Conservation (phyloP, 176 grass and related monocot genomes). For the Zea luxurians region DNA sequence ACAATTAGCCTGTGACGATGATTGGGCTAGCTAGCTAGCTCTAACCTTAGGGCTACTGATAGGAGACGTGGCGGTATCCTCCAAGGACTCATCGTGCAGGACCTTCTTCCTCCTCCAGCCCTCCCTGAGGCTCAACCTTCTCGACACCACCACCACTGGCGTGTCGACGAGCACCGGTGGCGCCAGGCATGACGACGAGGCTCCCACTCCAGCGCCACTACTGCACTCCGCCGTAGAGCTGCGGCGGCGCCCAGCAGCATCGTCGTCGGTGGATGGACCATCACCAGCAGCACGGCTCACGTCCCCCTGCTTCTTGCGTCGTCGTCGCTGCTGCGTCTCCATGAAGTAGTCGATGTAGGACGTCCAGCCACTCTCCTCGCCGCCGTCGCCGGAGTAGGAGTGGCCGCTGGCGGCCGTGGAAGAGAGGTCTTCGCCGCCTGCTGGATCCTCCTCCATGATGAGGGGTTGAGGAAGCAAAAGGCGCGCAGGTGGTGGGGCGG, state of each 20-base stretch:
- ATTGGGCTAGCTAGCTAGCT: background rate
- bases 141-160: constrained; percentile 12
- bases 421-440: background rate
- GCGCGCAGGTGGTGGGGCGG: background rate
- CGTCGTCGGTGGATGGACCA: constrained; percentile 15
- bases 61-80: constrained; percentile 54
- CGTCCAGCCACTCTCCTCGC: constrained; percentile 51
- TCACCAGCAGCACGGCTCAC: background rate
- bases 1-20: background rate
- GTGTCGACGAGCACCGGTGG: background rate
- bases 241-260: background rate
- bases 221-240: background rate
- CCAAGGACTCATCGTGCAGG: constrained; percentile 41
- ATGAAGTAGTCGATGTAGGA: constrained; percentile 52
- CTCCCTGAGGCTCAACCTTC: constrained; percentile 24
- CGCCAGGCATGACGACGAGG: background rate
- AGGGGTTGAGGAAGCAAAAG: background rate
- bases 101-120: constrained; percentile 18
- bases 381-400: background rate
- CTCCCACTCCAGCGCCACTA: background rate
- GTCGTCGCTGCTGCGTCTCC: background rate
- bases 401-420: constrained; percentile 15
- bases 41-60: constrained; percentile 44
- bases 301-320: background rate
- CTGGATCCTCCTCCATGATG: constrained; percentile 2